phyloP scores from a whole-genome alignment of 148 eudicot species.

The Amaranthus palmeri region DNA sequence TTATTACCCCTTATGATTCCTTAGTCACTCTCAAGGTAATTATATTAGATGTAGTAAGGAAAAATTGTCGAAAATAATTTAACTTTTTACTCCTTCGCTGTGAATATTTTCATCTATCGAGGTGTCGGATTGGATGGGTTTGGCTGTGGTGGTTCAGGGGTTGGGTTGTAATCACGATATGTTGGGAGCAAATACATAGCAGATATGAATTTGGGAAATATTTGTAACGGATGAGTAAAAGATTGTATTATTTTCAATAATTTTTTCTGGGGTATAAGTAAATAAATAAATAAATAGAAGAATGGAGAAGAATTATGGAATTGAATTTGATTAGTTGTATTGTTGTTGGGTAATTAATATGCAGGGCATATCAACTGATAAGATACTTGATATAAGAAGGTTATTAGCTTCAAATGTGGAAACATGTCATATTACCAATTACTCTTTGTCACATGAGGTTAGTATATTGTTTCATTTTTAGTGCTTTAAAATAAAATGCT shows the following conservation, averaged over 20 bases:
- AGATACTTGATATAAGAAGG: conserved; percentile 78
- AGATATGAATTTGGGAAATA: too few species aligned
- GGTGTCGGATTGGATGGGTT: too few species aligned
- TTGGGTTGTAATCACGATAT: too few species aligned
- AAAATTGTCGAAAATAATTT: too few species aligned
- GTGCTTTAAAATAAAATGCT: neutral
- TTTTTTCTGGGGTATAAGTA: neutral
- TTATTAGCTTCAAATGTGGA: conserved; percentile 73
- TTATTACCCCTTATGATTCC: conserved; percentile 82
- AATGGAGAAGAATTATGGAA: too few species aligned
- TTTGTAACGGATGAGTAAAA: too few species aligned
- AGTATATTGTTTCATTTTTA: neutral
- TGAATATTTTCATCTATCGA: too few species aligned
- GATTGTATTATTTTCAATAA: neutral
- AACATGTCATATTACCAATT: conserved; percentile 87
- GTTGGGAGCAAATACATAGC: too few species aligned
- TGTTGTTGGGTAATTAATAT: neutral
- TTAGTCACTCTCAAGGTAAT: conserved; percentile 76
- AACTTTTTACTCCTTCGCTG: too few species aligned
- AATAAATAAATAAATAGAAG: too few species aligned
- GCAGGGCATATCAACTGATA: conserved; percentile 94
- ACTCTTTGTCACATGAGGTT: conserved; percentile 87
- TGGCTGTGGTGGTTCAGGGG: too few species aligned
- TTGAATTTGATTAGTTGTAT: neutral
- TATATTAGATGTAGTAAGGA: too few species aligned